A percentile compares a stretch with the other conserved stretches of the same genome.
Evolutionary conservation across 2,329 filamentous ascomycete species (phyloP).

Genomic region (Cercospora nicotianae): DNA sequence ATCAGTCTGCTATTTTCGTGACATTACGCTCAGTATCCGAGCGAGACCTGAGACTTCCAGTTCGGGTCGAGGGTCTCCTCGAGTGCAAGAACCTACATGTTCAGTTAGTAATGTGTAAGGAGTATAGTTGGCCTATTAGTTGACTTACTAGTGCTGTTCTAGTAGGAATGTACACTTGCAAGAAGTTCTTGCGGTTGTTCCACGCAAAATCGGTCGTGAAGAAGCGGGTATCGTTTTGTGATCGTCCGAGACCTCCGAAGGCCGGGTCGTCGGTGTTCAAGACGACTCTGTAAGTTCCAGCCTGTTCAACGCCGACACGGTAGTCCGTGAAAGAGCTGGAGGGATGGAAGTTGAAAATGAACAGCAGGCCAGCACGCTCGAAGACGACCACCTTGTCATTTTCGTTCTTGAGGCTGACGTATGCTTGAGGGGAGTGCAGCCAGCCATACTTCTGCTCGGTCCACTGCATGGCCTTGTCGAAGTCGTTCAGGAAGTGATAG

Average conservation of each 20-base stretch:
- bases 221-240: constrained; percentile 79
- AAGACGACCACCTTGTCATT: constrained; percentile 93
- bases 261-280: constrained; percentile 76
- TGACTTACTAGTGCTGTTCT: constrained; percentile 74
- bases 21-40: constrained; percentile 29
- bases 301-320: constrained; percentile 78
- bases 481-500: constrained; percentile 89
- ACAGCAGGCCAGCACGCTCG: constrained; percentile 84
- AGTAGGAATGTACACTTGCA: constrained; percentile 85
- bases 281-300: constrained; percentile 84
- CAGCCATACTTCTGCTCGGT: constrained; percentile 88
- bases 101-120: constrained; percentile 13
- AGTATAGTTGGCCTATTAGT: not conserved
- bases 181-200: constrained; percentile 88
- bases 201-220: constrained; percentile 89
- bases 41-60: constrained; percentile 34
- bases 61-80: constrained; percentile 36
- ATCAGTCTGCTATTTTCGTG: not conserved
- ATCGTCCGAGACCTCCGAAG: constrained; percentile 76
- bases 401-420: constrained; percentile 92
- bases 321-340: constrained; percentile 86
- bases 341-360: constrained; percentile 95
- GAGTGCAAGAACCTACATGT: constrained; percentile 32
- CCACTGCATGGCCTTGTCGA: constrained; percentile 87
- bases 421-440: constrained; percentile 82